Evolutionary conservation across 345 rosid species (phyloP).

Genomic region (Dipteronia sinensis): DNA sequence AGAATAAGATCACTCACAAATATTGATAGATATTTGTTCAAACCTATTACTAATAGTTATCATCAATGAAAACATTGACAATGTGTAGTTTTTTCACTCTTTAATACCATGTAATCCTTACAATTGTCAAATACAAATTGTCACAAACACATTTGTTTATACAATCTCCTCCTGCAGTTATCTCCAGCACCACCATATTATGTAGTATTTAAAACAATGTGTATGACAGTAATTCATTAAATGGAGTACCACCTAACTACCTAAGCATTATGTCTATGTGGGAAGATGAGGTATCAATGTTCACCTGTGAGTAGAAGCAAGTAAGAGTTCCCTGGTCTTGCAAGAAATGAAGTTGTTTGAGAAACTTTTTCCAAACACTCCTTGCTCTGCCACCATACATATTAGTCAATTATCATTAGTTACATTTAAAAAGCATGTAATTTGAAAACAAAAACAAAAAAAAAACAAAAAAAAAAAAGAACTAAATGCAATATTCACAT

Average conservation of each 20-base stretch:
- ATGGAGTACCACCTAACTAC: background rate
- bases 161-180: background rate
- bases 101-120: background rate
- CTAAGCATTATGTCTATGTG: background rate
- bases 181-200: background rate
- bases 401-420: background rate
- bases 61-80: background rate
- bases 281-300: background rate
- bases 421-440: background rate
- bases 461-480: background rate
- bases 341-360: constrained; percentile 66
- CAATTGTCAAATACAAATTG: background rate
- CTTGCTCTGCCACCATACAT: constrained; percentile 59
- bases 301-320: constrained; percentile 92
- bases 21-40: background rate
- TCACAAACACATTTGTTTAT: background rate
- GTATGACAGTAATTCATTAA: background rate
- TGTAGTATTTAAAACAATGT: too few species aligned
- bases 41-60: background rate
- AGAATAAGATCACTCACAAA: background rate
- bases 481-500: background rate
- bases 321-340: constrained; percentile 42
- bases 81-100: background rate
- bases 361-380: constrained; percentile 85
- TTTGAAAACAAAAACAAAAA: background rate